Evolutionary conservation across 352 stramenopile species (phyloP).

Genomic region (Pythium biforme): DNA sequence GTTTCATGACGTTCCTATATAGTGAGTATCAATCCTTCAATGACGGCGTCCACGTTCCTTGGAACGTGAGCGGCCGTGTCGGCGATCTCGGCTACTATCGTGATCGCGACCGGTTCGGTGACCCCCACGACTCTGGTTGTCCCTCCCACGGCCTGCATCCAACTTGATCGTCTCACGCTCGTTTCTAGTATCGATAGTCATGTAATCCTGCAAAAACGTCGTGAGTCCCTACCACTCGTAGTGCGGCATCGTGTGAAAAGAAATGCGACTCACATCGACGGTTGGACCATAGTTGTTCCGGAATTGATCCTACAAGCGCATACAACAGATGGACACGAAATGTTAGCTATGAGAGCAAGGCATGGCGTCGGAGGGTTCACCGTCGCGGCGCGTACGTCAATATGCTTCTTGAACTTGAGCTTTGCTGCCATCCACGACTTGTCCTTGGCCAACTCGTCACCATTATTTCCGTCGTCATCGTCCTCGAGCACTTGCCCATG

Average conservation of each 20-base stretch:
- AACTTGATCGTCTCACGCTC: slow-evolving; percentile 7
- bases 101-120: neutral
- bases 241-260: neutral
- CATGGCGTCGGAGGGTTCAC: too few relatives aligned
- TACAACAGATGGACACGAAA: neutral
- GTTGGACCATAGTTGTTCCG: slow-evolving; percentile 51
- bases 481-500: slow-evolving; percentile 71
- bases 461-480: slow-evolving; percentile 28
- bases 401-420: slow-evolving; percentile 89
- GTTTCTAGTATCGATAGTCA: slow-evolving; percentile 51
- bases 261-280: slow-evolving; percentile 39
- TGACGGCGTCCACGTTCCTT: slow-evolving; percentile 9
- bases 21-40: neutral
- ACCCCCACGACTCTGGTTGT: neutral
- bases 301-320: slow-evolving; percentile 60
- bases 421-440: slow-evolving; percentile 85
- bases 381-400: slow-evolving; percentile 56
- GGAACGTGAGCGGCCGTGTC: slow-evolving; percentile 14
- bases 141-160: neutral
- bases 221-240: neutral
- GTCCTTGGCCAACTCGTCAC: slow-evolving; percentile 38
- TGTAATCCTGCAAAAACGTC: slow-evolving; percentile 49
- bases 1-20: too few relatives aligned
- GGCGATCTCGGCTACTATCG: neutral
- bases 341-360: neutral